Evolutionary conservation across 805 yeast species (phyloP), one percentile per base, ranked within the genome.

Genomic region (Saturnispora mendoncae): DNA sequence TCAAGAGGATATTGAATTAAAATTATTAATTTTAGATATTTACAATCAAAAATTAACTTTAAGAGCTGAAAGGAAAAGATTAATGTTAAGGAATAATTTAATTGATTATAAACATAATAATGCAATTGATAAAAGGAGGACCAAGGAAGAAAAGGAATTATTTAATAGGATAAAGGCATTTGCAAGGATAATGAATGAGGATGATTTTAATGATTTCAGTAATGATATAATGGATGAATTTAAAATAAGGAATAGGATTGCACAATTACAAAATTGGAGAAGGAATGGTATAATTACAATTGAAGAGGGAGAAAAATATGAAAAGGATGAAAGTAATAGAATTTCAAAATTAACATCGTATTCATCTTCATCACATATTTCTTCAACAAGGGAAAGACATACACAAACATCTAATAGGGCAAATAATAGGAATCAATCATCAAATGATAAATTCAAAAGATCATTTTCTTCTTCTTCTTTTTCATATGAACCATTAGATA

Each of bases 221-320:
- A 76, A 72, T 25, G 94, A 84, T 56, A 71, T 87, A 47, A 52
- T 86, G 33, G 76, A 76, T 10, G 98, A 92, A 61, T 70, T 85
- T 39, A 78, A 77, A 51, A 78, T 84, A 49, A 71, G 97, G 43
- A 72, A 79, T 28, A 74, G 94, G 47, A 87, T 92, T 37, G 83
- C 81, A 39, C 96, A 87, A 61, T 65, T 94, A 24, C 98, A 92
- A 61, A 90, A 82, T 55, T 94, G 95, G 86, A 74, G 99, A 48
- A 72, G 79, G 37, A 81, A 85, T 58, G 99, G 99, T 4, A 74
- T 92, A 38, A 82, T 87, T 3, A 76, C 85, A 0, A 51, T 85
- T 33, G 96, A 88, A 46, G 81, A 75, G 38, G 98, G 97, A 4
- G 62, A 68, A 26, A 83, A 79, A 58, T 92, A 77, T 58, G 98